Conservation (phyloP, 2,329 filamentous ascomycete species). For the Drechslerella coelobrocha region DNA sequence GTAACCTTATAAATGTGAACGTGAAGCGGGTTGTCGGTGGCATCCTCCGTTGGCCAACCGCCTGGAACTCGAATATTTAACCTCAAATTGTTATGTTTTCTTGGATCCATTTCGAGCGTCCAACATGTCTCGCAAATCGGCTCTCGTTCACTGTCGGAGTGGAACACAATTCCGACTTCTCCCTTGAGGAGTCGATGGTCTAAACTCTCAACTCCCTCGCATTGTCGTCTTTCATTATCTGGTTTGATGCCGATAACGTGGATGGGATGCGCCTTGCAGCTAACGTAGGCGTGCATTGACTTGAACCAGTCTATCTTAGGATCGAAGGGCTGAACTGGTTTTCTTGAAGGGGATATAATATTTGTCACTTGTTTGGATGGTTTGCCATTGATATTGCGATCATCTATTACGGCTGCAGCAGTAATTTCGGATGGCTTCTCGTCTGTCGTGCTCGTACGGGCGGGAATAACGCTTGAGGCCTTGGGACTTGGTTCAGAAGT, state of each 20-base stretch:
- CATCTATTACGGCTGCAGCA: background rate
- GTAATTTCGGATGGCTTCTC: too few species aligned
- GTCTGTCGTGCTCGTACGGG: too few species aligned
- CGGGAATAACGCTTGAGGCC: too few species aligned
- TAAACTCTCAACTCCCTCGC: constrained; percentile 22
- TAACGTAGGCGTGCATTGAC: constrained; percentile 16
- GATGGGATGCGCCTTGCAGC: constrained; percentile 12
- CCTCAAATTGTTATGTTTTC: background rate
- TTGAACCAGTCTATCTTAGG: constrained; percentile 23
- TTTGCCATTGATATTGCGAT: background rate
- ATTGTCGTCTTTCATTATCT: constrained; percentile 6
- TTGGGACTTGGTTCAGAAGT: background rate
- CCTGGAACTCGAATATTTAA: constrained; percentile 6
- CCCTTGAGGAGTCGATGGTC: constrained; percentile 15
- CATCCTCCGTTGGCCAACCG: constrained; percentile 18
- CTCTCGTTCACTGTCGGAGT: constrained; percentile 2
- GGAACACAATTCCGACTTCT: constrained; percentile 23
- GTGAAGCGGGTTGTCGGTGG: background rate
- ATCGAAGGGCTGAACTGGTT: constrained; percentile 20
- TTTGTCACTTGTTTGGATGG: background rate
- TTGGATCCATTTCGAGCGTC: background rate
- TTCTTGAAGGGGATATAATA: background rate
- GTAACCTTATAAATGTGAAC: constrained; percentile 9
- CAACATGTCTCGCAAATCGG: constrained; percentile 29
- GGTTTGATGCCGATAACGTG: constrained; percentile 27